Base-by-base conservation (phyloP, 371 early-diverging fungal species). In the Zopfochytrium polystomum region DNA sequence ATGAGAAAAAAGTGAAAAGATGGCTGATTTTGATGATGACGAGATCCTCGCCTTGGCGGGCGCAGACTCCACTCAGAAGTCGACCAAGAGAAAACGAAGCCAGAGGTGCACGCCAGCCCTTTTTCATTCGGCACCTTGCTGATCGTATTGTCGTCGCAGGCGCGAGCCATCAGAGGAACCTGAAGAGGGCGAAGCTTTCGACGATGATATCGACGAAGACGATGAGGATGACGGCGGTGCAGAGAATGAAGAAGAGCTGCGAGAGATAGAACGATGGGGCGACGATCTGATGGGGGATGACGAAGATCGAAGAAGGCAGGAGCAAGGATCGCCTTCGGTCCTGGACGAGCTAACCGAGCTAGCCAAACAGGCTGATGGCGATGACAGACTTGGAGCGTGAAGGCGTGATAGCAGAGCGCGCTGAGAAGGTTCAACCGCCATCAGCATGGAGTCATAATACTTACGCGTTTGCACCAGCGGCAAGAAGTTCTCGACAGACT, bases 281-380 rank as follows among this genome's bases (percentile, higher is more conserved):
- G 66, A 66, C 33, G 66, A 66, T 31, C 29, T 66, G 49, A 66
- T 66, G 61, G 66, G 66, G 2, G 61, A 66, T 35, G 66, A 66
- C 9, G 51, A 60, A 30, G 66, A 66, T 53, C 3, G 66, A 5
- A 20, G 35, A 22, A 60, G 42, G 66, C 60, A 32, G 3, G 29
- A 48, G 25, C 3, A 27, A n/a, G n/a, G 11, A 38, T n/a, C 38
- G n/a, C 38, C 38, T 9, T n/a, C n/a, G n/a, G n/a, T n/a, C n/a
- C n/a, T n/a, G n/a, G n/a, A n/a, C n/a, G n/a, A n/a, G n/a, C n/a
- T n/a, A n/a, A n/a, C n/a, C n/a, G n/a, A n/a, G n/a, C 38, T 2
- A 32, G 7, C 25, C 15, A 20, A 29, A 7, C 26, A 66, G 66
- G 42, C 34, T 66, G 46, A 43, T 34, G 26, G 50, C 55, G 6